Percentiles rank a stretch among this genome's conserved stretches.
These are phyloP conservation scores for Oropetium thomaeum DNA, from an alignment of 176 grass and related monocot species.

Conservation along the genomic window DNA sequence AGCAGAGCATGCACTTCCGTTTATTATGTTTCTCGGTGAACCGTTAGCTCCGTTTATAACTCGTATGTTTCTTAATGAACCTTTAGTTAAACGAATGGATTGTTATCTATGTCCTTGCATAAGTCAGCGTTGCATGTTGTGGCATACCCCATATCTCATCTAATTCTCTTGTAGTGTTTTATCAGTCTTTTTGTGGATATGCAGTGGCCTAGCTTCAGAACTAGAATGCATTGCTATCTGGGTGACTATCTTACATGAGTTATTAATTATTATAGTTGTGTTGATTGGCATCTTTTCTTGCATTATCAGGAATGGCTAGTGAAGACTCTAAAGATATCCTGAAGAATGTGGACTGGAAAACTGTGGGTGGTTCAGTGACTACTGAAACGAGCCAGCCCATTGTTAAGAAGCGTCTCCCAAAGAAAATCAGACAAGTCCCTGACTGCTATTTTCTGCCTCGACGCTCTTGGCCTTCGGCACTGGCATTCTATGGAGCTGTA, in stretches of 20 bases:
- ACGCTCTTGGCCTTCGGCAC: slow-evolving; percentile 51
- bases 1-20: not conserved
- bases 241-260: not conserved
- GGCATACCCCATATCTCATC: not conserved
- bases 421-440: slow-evolving; percentile 91
- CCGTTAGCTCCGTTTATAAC: too few relatives aligned
- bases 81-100: not conserved
- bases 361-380: slow-evolving; percentile 41
- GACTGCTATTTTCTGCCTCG: slow-evolving; percentile 85
- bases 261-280: not conserved
- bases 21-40: not conserved
- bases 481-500: slow-evolving; percentile 52
- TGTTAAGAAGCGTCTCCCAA: slow-evolving; percentile 78
- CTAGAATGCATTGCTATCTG: not conserved
- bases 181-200: not conserved
- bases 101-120: not conserved
- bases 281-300: slow-evolving; percentile 7
- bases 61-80: not conserved
- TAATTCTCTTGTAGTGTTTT: not conserved
- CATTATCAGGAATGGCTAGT: slow-evolving; percentile 37
- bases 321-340: slow-evolving; percentile 66
- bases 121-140: not conserved
- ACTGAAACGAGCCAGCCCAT: slow-evolving; percentile 45
- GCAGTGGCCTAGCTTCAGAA: not conserved
- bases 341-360: slow-evolving; percentile 72